These are phyloP conservation scores for Paracamarosporium sp. DNA, from an alignment of 2,329 filamentous ascomycete species.

Conservation along the genomic window DNA sequence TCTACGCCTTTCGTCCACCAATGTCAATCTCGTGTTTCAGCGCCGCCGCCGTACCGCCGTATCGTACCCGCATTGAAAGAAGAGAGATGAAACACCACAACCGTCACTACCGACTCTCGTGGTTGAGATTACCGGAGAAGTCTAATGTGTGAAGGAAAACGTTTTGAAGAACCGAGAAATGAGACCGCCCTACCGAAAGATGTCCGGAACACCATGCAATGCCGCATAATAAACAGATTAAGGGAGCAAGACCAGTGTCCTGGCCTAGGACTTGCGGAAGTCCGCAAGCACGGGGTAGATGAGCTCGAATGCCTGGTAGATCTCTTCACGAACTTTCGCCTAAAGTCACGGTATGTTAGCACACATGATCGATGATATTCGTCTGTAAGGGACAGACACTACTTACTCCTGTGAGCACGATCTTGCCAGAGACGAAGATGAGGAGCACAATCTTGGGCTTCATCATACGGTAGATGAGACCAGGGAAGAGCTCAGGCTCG, in stretches of 20 bases:
- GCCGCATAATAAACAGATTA: slow-evolving; percentile 42
- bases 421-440: slow-evolving; percentile 95
- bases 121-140: slow-evolving; percentile 39
- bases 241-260: slow-evolving; percentile 15
- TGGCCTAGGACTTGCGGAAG: slow-evolving; percentile 65
- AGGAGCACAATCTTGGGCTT: slow-evolving; percentile 98
- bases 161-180: slow-evolving; percentile 35
- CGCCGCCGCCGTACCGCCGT: slow-evolving; percentile 21
- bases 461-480: slow-evolving; percentile 99
- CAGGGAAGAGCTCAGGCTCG: slow-evolving; percentile 97
- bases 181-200: slow-evolving; percentile 23
- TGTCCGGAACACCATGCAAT: slow-evolving; percentile 47
- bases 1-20: slow-evolving; percentile 5
- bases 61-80: slow-evolving; percentile 36
- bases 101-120: slow-evolving; percentile 20
- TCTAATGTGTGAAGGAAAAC: slow-evolving; percentile 34
- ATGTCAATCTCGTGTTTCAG: slow-evolving; percentile 32
- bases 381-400: neutral
- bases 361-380: neutral
- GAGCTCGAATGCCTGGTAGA: slow-evolving; percentile 58
- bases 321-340: slow-evolving; percentile 91
- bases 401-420: slow-evolving; percentile 11
- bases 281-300: slow-evolving; percentile 52
- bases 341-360: slow-evolving; percentile 8
- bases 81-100: slow-evolving; percentile 16